A percentile compares a stretch with the other conserved stretches of the same genome.
Conservation (phyloP, 2,329 filamentous ascomycete genomes). For the Fusarium sp. region DNA sequence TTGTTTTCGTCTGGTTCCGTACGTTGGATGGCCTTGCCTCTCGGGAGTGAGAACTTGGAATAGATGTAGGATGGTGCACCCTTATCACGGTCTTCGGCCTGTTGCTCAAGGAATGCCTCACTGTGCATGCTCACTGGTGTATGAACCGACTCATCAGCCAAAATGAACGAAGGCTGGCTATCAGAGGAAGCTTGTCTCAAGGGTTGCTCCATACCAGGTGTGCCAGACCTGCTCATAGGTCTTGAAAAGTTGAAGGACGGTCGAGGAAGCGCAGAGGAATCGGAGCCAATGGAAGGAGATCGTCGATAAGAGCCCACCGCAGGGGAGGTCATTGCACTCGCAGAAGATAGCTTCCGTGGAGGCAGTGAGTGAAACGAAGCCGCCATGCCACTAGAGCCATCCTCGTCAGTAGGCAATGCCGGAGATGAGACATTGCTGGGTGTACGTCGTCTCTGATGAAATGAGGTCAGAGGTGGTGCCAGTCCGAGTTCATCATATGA, state of each 20-base stretch:
- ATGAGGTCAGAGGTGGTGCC: slow-evolving; percentile 60
- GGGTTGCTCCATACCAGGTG: slow-evolving; percentile 65
- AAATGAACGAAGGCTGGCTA: slow-evolving; percentile 71
- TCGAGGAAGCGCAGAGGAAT: slow-evolving; percentile 76
- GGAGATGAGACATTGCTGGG: slow-evolving; percentile 72
- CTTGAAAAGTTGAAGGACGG: slow-evolving; percentile 94
- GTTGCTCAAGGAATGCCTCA: slow-evolving; percentile 69
- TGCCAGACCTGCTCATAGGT: slow-evolving; percentile 80
- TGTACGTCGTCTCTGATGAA: slow-evolving; percentile 57
- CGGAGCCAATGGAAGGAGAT: slow-evolving; percentile 86
- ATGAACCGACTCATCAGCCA: slow-evolving; percentile 71
- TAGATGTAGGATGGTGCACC: slow-evolving; percentile 82
- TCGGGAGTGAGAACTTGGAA: slow-evolving; percentile 82
- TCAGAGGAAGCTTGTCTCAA: slow-evolving; percentile 72
- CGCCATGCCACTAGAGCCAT: slow-evolving; percentile 64
- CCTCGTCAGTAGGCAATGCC: slow-evolving; percentile 75
- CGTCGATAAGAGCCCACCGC: slow-evolving; percentile 70
- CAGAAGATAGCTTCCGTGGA: slow-evolving; percentile 80
- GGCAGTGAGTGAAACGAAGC: slow-evolving; percentile 70
- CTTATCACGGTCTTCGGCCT: slow-evolving; percentile 58
- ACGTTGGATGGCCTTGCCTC: slow-evolving; percentile 81
- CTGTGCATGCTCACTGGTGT: slow-evolving; percentile 79
- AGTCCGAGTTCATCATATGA: slow-evolving; percentile 63
- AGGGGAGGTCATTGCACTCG: slow-evolving; percentile 67
- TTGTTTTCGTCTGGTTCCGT: slow-evolving; percentile 67